These are phyloP conservation scores for Neoascochyta sp. DNA, from an alignment of 2,329 filamentous ascomycete genomes.

Conservation along the genomic window DNA sequence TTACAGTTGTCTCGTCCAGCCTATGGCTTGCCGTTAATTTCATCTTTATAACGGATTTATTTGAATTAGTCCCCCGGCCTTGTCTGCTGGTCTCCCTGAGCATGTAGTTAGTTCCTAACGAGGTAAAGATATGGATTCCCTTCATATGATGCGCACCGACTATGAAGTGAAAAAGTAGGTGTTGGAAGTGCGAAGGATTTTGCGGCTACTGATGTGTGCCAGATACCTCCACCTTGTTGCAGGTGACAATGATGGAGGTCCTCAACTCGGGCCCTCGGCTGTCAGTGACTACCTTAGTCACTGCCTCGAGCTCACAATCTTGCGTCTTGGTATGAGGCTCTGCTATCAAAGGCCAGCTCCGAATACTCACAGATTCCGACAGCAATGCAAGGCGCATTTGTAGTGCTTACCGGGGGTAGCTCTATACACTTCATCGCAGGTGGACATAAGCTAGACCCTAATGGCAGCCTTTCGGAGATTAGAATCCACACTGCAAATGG, in stretches of 20 bases:
- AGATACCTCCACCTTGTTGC: slow-evolving; percentile 1
- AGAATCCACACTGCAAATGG: too few relatives aligned
- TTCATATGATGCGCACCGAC: not conserved
- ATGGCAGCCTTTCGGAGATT: not conserved
- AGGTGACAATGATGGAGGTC: not conserved
- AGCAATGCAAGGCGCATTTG: slow-evolving; percentile 1
- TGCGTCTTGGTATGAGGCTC: not conserved
- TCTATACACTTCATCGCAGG: not conserved
- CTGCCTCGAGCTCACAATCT: not conserved
- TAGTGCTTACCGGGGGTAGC: not conserved
- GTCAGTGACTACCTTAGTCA: not conserved
- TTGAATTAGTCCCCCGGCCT: too few relatives aligned
- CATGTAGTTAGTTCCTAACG: not conserved
- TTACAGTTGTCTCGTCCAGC: too few relatives aligned
- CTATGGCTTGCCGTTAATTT: too few relatives aligned
- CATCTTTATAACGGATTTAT: too few relatives aligned
- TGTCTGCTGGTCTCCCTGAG: too few relatives aligned
- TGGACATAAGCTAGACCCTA: not conserved
- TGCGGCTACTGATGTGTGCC: not conserved
- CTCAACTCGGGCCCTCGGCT: not conserved
- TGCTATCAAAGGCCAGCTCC: too few relatives aligned
- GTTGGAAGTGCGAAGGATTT: not conserved
- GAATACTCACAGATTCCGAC: not conserved
- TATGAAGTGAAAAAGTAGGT: slow-evolving; percentile 1
- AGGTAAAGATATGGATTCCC: not conserved